Evolutionary conservation across 2,329 filamentous ascomycete genomes (phyloP).

Genomic region (Botrytis fragariae): DNA sequence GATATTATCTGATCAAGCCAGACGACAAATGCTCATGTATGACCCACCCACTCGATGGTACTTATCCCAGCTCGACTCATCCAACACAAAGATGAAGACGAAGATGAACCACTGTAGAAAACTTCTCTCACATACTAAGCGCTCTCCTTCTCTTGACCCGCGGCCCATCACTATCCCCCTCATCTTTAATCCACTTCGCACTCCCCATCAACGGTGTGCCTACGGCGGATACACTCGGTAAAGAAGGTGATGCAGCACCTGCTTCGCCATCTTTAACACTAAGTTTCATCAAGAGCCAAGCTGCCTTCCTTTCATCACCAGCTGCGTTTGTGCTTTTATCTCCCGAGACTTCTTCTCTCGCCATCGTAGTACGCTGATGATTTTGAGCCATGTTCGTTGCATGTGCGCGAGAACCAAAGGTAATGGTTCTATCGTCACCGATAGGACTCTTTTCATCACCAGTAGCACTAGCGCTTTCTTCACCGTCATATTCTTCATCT

Average conservation of each 20-base stretch:
- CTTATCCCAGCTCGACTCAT: not conserved
- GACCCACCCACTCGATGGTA: not conserved
- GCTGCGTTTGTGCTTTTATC: constrained; percentile 7
- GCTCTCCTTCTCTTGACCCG: constrained; percentile 45
- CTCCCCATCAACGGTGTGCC: not conserved
- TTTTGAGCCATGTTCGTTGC: not conserved
- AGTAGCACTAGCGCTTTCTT: constrained; percentile 28
- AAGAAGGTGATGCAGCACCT: not conserved
- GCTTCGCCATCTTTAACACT: constrained; percentile 42
- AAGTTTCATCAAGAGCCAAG: constrained; percentile 49
- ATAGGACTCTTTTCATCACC: constrained; percentile 22
- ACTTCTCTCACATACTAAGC: constrained; percentile 41
- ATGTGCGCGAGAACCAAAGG: too few relatives aligned
- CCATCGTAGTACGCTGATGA: not conserved
- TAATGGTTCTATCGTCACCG: not conserved
- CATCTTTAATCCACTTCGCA: constrained; percentile 14
- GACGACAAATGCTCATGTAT: not conserved
- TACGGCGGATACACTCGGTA: not conserved
- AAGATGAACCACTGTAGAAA: too few relatives aligned
- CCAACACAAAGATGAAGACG: not conserved
- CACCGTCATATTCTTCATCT: constrained; percentile 35
- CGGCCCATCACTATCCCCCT: constrained; percentile 27
- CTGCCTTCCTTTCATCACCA: constrained; percentile 46
- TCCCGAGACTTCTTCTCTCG: not conserved
- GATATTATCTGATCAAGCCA: not conserved